Evolutionary conservation across 208 protist genomes (phyloP).

Genomic region (Trypanosoma platydactyli): DNA sequence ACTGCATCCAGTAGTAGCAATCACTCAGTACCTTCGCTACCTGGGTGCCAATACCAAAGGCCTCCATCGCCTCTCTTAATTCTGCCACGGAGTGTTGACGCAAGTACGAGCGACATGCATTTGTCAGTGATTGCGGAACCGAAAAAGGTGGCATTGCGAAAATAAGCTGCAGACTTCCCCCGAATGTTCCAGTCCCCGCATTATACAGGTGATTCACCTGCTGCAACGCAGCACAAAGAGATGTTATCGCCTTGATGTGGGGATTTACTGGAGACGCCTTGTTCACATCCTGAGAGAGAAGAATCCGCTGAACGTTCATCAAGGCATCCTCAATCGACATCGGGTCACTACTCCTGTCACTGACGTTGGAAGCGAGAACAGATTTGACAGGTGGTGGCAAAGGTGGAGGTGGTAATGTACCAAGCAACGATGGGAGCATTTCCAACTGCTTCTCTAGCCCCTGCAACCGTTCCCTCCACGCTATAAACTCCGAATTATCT

Average conservation of each 20-base stretch:
- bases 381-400: neutral
- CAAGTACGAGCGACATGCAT: constrained; percentile 17
- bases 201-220: constrained; percentile 34
- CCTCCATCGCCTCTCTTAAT: constrained; percentile 26
- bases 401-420: neutral
- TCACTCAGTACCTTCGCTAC: constrained; percentile 26
- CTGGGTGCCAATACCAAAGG: constrained; percentile 5
- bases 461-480: neutral
- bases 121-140: constrained; percentile 7
- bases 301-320: constrained; percentile 13
- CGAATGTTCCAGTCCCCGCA: constrained; percentile 30
- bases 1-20: constrained; percentile 36
- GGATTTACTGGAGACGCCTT: neutral
- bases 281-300: neutral
- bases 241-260: constrained; percentile 8
- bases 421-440: neutral
- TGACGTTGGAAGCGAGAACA: neutral
- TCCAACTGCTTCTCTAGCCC: constrained; percentile 21
- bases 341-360: constrained; percentile 6
- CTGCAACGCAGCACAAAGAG: constrained; percentile 28
- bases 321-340: constrained; percentile 29
- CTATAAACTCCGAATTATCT: constrained; percentile 9
- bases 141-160: constrained; percentile 29
- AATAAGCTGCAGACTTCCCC: constrained; percentile 29
- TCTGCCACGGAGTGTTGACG: constrained; percentile 25